Evolutionary conservation across 768 basidiomycete species (phyloP).

Genomic region (Boletus barrowsii): DNA sequence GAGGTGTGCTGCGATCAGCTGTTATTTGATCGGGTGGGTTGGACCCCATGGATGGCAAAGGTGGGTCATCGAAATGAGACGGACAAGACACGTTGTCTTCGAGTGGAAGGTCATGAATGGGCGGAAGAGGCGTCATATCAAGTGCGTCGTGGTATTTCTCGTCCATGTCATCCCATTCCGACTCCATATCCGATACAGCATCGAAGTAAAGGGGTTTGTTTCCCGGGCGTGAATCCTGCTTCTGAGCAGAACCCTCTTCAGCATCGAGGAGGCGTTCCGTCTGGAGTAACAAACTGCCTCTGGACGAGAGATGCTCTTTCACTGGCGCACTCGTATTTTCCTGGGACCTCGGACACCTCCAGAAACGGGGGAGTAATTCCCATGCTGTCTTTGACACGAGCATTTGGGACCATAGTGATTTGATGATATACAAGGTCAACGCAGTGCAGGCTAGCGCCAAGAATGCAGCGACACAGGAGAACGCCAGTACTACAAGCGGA

Average conservation of each 20-base stretch:
- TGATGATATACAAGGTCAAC: conserved; percentile 21
- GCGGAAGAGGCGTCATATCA: conserved; percentile 24
- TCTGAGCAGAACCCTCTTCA: conserved; percentile 3
- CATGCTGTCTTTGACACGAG: conserved; percentile 24
- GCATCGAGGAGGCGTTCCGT: neutral
- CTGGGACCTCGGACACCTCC: conserved; percentile 1
- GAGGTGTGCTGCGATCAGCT: conserved; percentile 6
- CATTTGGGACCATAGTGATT: conserved; percentile 15
- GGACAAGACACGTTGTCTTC: conserved; percentile 6
- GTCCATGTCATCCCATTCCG: conserved; percentile 26
- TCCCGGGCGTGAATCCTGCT: neutral
- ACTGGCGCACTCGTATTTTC: neutral
- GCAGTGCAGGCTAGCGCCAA: conserved; percentile 22
- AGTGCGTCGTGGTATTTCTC: conserved; percentile 33
- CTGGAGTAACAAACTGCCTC: neutral
- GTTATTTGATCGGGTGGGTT: conserved; percentile 7
- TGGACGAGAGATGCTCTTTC: neutral
- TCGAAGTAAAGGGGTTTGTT: conserved; percentile 7
- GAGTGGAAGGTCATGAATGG: conserved; percentile 18
- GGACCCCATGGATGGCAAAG: conserved; percentile 2
- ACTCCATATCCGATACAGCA: conserved; percentile 18
- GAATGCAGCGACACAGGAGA: conserved; percentile 27
- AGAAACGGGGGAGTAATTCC: conserved; percentile 20
- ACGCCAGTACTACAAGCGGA: conserved; percentile 17
- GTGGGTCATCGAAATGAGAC: conserved; percentile 12